Percentiles rank a stretch among this genome's conserved stretches.
Conservation (phyloP, 495 filamentous ascomycete genomes). For the Hypoxylon trugodes region DNA sequence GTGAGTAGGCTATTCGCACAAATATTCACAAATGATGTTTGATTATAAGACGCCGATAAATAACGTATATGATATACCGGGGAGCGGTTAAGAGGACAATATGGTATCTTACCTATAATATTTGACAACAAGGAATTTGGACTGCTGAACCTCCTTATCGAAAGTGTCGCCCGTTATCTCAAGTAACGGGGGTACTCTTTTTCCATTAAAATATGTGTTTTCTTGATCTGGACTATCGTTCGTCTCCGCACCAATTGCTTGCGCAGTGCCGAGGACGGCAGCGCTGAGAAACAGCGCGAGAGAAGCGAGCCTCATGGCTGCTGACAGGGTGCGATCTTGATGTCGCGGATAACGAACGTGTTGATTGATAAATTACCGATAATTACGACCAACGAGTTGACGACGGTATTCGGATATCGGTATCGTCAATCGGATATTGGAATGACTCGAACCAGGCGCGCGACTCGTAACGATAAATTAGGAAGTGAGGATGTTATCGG, state of each 20-base stretch:
- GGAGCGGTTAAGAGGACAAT: background rate
- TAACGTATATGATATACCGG: background rate
- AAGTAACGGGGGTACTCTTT: constrained; percentile 77
- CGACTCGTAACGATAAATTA: constrained; percentile 10
- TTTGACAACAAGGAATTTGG: constrained; percentile 59
- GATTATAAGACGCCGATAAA: constrained; percentile 5
- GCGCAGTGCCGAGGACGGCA: constrained; percentile 47
- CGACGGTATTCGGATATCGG: background rate
- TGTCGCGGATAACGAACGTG: constrained; percentile 36
- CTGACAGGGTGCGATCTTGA: constrained; percentile 17
- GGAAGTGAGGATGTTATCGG: constrained; percentile 3
- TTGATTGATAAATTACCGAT: constrained; percentile 16
- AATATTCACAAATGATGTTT: background rate
- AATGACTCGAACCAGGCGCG: constrained; percentile 19
- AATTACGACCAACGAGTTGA: constrained; percentile 1
- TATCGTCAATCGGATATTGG: constrained; percentile 5
- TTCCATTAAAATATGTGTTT: constrained; percentile 79
- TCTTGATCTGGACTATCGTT: constrained; percentile 42
- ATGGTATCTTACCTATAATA: constrained; percentile 56
- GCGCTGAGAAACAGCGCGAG: constrained; percentile 52
- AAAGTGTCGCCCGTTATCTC: constrained; percentile 58
- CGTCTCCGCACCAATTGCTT: constrained; percentile 46
- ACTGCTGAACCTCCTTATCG: constrained; percentile 48
- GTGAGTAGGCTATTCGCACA: constrained; percentile 16
- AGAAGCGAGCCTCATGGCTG: constrained; percentile 48